phyloP scores from a whole-genome alignment of 192 early-diverging fungal species.

The Umbelopsis ramanniana region DNA sequence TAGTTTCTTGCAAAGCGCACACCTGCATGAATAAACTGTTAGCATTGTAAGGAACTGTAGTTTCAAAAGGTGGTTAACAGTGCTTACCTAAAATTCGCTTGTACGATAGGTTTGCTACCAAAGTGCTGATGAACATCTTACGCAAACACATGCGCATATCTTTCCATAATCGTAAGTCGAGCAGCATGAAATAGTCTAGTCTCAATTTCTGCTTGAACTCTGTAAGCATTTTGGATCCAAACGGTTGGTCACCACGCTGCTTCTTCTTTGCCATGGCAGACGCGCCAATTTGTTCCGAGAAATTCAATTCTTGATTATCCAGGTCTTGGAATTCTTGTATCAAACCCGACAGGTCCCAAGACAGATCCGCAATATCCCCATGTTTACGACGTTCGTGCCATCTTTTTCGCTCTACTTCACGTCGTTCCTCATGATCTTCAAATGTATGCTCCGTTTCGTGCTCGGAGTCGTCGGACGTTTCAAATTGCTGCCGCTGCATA shows the following conservation, averaged over 20 bases:
- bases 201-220: constrained; percentile 64
- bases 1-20: constrained; percentile 85
- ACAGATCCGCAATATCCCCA: constrained; percentile 36
- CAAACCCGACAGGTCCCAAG: constrained; percentile 33
- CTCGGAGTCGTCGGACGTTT: not conserved
- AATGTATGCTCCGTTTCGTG: constrained; percentile 12
- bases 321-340: constrained; percentile 26
- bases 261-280: constrained; percentile 18
- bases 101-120: constrained; percentile 79
- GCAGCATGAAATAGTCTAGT: constrained; percentile 84
- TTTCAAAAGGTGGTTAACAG: not conserved
- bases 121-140: constrained; percentile 86
- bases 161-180: constrained; percentile 92
- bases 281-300: constrained; percentile 22
- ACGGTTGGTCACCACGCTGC: not conserved
- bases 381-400: constrained; percentile 22
- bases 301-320: constrained; percentile 19
- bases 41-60: not conserved
- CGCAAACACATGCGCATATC: constrained; percentile 72
- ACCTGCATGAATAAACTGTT: constrained; percentile 37
- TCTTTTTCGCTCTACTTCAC: constrained; percentile 17
- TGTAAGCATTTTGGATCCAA: constrained; percentile 4
- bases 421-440: constrained; percentile 9
- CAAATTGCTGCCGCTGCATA: not conserved
- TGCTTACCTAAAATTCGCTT: constrained; percentile 72